A percentile compares a stretch with the other conserved stretches of the same genome.
Conservation (phyloP, 164 flowering plant species). For the Warburgia ugandensis region DNA sequence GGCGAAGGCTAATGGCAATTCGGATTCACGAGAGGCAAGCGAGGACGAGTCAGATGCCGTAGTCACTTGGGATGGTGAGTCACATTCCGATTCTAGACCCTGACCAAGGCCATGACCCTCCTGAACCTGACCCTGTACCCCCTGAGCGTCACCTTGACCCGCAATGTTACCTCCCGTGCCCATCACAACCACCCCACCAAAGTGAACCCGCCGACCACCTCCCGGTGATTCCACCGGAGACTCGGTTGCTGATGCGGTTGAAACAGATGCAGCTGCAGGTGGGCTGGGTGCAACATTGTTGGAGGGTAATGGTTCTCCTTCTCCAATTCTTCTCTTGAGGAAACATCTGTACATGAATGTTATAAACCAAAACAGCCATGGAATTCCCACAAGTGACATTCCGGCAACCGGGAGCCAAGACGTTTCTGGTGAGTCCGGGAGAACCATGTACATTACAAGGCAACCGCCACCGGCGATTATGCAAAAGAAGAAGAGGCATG, state of each 20-base stretch:
- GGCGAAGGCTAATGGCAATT: too few relatives aligned
- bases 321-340: background rate
- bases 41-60: too few relatives aligned
- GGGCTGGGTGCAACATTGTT: background rate
- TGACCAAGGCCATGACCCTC: too few relatives aligned
- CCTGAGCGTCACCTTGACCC: too few relatives aligned
- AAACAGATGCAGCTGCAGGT: background rate
- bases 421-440: background rate
- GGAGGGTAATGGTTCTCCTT: background rate
- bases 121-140: too few relatives aligned
- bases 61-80: too few relatives aligned
- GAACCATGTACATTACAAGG: background rate
- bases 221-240: background rate
- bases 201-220: slow-evolving; percentile 1
- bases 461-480: too few relatives aligned
- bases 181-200: background rate
- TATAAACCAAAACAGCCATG: slow-evolving; percentile 2
- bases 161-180: background rate
- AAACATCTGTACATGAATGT: background rate
- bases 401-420: background rate
- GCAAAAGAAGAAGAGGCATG: background rate
- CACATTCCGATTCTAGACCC: too few relatives aligned
- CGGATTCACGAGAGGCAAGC: too few relatives aligned
- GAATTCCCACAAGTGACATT: background rate
- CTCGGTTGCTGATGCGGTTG: background rate